phyloP scores from a whole-genome alignment of 495 filamentous ascomycete genomes.

The Penicillium pancosmium region DNA sequence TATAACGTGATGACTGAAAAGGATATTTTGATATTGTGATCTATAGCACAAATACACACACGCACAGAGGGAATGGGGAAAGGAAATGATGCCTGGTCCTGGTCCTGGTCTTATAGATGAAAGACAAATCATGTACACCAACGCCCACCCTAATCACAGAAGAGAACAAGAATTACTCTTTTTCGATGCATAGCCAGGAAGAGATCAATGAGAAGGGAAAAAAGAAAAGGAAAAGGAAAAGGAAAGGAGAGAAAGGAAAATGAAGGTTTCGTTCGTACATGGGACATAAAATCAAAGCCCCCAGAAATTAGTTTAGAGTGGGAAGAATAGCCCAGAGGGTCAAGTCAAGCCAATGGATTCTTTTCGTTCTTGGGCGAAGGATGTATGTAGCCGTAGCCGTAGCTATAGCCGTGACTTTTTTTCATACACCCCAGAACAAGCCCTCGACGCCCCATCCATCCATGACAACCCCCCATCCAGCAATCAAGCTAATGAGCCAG shows the following conservation, averaged over 20 bases:
- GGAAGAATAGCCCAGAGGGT: neutral
- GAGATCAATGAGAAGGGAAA: constrained; percentile 6
- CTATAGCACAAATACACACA: no score
- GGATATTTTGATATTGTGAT: no score
- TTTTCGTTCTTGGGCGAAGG: neutral
- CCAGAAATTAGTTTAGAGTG: constrained; percentile 1
- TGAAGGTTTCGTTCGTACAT: constrained; percentile 21
- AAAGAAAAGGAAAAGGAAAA: neutral
- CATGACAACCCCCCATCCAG: constrained; percentile 49
- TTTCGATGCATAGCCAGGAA: constrained; percentile 24
- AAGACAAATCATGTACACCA: constrained; percentile 26
- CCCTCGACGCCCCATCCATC: constrained; percentile 46
- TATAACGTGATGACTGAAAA: no score
- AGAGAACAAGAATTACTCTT: constrained; percentile 14
- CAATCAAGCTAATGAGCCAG: constrained; percentile 64
- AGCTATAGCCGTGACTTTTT: neutral
- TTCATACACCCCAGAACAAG: constrained; percentile 52
- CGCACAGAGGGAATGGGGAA: neutral
- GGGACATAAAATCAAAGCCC: constrained; percentile 6
- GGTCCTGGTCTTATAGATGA: constrained; percentile 13
- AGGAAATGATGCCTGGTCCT: neutral
- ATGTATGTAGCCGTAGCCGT: neutral
- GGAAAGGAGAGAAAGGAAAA: neutral
- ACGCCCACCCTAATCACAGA: constrained; percentile 18
- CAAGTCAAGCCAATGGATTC: no score